Conservation (phyloP, 129 eudicot genomes). For the Flaveria linearis region DNA sequence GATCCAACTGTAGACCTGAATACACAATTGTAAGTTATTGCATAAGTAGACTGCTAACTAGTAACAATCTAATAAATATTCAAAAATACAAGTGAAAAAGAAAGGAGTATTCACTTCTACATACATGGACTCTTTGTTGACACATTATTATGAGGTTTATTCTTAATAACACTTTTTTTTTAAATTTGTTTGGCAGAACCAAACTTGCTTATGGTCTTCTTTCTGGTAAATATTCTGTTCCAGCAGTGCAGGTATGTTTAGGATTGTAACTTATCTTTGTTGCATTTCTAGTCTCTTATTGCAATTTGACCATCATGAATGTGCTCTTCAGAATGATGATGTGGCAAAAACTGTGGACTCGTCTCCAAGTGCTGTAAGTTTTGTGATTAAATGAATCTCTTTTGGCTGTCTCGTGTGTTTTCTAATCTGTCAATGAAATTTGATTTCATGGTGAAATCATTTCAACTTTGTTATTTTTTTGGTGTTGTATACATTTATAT, state of each 20-base stretch:
- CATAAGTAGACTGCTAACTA: not conserved
- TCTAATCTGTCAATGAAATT: not conserved
- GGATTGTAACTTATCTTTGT: slow-evolving; percentile 10
- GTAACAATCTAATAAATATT: not conserved
- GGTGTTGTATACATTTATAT: not conserved
- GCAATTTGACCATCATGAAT: slow-evolving; percentile 16
- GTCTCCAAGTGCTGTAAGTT: slow-evolving; percentile 51
- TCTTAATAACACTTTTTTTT: not conserved
- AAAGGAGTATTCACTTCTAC: not conserved
- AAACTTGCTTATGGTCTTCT: slow-evolving; percentile 87
- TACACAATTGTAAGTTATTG: slow-evolving; percentile 74
- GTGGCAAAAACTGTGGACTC: slow-evolving; percentile 44
- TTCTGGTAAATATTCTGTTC: slow-evolving; percentile 88
- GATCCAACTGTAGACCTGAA: slow-evolving; percentile 98
- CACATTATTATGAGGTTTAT: not conserved
- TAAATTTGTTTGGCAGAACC: slow-evolving; percentile 48
- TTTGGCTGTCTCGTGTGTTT: not conserved
- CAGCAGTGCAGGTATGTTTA: slow-evolving; percentile 57
- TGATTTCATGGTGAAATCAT: not conserved
- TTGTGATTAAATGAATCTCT: not conserved
- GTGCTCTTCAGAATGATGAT: slow-evolving; percentile 46
- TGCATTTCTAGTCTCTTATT: slow-evolving; percentile 6
- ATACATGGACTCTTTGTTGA: slow-evolving; percentile 14
- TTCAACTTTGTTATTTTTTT: not conserved
- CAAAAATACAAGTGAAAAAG: slow-evolving; percentile 1